Evolutionary conservation across 1,284 basidiomycete species (phyloP).

Genomic region (Pyrrhoderma lamaoense): DNA sequence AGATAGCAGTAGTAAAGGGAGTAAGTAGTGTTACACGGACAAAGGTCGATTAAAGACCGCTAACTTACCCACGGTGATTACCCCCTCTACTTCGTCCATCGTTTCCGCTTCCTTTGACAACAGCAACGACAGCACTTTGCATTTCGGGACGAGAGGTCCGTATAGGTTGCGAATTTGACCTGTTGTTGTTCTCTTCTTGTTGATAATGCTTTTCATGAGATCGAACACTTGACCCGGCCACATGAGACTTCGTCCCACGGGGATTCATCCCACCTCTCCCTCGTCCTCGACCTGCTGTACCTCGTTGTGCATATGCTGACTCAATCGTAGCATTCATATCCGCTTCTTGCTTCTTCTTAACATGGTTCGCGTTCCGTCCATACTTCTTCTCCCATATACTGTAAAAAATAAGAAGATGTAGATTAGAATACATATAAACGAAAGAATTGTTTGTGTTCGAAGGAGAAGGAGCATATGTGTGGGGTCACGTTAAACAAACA

Average conservation of each 20-base stretch:
- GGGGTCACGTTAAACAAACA: no score
- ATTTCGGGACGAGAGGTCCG: slow-evolving; percentile 21
- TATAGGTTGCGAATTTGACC: slow-evolving; percentile 3
- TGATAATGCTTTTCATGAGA: not conserved
- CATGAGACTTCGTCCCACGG: no score
- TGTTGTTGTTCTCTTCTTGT: slow-evolving; percentile 12
- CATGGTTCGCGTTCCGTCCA: slow-evolving; percentile 85
- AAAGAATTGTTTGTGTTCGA: slow-evolving; percentile 15
- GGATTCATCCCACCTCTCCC: not conserved
- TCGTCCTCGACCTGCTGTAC: slow-evolving; percentile 17
- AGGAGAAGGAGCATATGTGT: no score
- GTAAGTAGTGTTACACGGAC: no score
- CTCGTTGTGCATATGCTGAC: slow-evolving; percentile 3
- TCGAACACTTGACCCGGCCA: no score
- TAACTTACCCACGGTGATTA: no score
- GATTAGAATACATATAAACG: slow-evolving; percentile 1
- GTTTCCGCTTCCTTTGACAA: not conserved
- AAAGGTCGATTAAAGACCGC: no score
- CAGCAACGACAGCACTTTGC: not conserved
- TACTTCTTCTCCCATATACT: slow-evolving; percentile 99
- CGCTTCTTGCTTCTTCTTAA: slow-evolving; percentile 54
- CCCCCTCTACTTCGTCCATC: no score
- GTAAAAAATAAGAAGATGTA: slow-evolving; percentile 3
- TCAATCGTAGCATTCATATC: slow-evolving; percentile 20
- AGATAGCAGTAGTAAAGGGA: no score